A percentile compares a stretch with the other conserved stretches of the same genome.
phyloP scores from a whole-genome alignment of 768 basidiomycete species.

The Boletales sp. region DNA sequence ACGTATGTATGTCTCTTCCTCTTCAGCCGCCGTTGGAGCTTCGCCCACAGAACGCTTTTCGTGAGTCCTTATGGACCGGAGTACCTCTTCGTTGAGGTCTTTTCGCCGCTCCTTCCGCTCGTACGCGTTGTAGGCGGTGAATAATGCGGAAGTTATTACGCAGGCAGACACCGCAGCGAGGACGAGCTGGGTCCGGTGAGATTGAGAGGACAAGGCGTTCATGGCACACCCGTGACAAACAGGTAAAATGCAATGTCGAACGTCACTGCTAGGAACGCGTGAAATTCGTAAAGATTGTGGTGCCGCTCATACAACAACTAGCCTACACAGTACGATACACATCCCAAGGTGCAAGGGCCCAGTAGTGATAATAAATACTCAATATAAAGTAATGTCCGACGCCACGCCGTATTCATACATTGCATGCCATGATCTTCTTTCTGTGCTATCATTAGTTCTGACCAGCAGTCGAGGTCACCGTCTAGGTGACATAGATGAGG shows the following conservation, averaged over 20 bases:
- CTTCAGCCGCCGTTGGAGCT: slow-evolving; percentile 3
- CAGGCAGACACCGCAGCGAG: slow-evolving; percentile 65
- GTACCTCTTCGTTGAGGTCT: slow-evolving; percentile 55
- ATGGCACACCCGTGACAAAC: slow-evolving; percentile 9
- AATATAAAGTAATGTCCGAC: slow-evolving; percentile 21
- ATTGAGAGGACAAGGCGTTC: slow-evolving; percentile 30
- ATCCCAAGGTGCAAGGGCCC: slow-evolving; percentile 5
- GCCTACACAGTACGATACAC: slow-evolving; percentile 1
- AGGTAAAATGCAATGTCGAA: not conserved
- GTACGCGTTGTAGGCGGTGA: slow-evolving; percentile 58
- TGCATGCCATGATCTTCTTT: slow-evolving; percentile 3
- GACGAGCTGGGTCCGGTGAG: slow-evolving; percentile 64
- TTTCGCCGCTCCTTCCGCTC: slow-evolving; percentile 45
- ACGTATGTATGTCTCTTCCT: slow-evolving; percentile 17
- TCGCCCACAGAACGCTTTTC: not conserved
- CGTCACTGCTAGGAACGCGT: not conserved
- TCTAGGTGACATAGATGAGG: slow-evolving; percentile 37
- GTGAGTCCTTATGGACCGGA: slow-evolving; percentile 43
- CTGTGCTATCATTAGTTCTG: not conserved
- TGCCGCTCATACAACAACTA: not conserved
- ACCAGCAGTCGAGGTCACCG: not conserved
- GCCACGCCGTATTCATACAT: slow-evolving; percentile 19
- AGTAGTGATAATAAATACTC: slow-evolving; percentile 24
- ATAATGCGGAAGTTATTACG: slow-evolving; percentile 51
- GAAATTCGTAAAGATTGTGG: not conserved